Conservation (phyloP, 1,284 basidiomycete genomes). For the Sporisorium graminicola region DNA sequence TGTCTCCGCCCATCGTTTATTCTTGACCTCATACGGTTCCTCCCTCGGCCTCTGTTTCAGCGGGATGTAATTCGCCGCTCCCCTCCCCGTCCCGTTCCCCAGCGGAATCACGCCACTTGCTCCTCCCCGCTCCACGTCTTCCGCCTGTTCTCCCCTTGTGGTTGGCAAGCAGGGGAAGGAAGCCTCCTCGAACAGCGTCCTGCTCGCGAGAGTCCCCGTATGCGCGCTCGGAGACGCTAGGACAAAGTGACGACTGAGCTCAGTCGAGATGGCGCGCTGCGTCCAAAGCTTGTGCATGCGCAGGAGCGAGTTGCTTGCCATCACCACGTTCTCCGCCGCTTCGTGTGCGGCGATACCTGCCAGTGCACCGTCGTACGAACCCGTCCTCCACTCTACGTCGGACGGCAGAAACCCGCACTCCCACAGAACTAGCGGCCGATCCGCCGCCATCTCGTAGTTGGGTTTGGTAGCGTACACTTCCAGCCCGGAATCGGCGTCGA, state of each 20-base stretch:
- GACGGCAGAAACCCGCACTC: constrained; percentile 82
- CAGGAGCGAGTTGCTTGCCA: constrained; percentile 13
- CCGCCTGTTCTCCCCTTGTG: neutral
- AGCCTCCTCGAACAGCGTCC: constrained; percentile 22
- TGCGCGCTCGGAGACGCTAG: constrained; percentile 32
- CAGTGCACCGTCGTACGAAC: constrained; percentile 71
- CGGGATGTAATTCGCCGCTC: constrained; percentile 26
- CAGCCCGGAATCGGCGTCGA: constrained; percentile 14
- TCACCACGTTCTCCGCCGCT: constrained; percentile 1
- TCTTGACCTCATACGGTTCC: constrained; percentile 37
- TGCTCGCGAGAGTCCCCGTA: constrained; percentile 11
- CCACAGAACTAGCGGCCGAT: constrained; percentile 91
- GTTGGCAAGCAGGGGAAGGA: constrained; percentile 15
- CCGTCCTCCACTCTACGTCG: constrained; percentile 82
- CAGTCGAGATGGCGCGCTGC: constrained; percentile 48
- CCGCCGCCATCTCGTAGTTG: constrained; percentile 91
- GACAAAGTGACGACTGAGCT: constrained; percentile 61
- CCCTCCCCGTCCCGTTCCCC: constrained; percentile 34
- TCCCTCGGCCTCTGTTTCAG: constrained; percentile 27
- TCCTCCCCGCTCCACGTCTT: neutral
- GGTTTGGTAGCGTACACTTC: constrained; percentile 75
- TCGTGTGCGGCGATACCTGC: neutral
- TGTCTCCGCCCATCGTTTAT: constrained; percentile 37
- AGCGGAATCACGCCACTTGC: constrained; percentile 25
- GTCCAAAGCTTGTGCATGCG: constrained; percentile 59